A percentile compares a stretch with the other conserved stretches of the same genome.
Evolutionary conservation across 768 basidiomycete species (phyloP).

Genomic region (Naganishia antarctica): DNA sequence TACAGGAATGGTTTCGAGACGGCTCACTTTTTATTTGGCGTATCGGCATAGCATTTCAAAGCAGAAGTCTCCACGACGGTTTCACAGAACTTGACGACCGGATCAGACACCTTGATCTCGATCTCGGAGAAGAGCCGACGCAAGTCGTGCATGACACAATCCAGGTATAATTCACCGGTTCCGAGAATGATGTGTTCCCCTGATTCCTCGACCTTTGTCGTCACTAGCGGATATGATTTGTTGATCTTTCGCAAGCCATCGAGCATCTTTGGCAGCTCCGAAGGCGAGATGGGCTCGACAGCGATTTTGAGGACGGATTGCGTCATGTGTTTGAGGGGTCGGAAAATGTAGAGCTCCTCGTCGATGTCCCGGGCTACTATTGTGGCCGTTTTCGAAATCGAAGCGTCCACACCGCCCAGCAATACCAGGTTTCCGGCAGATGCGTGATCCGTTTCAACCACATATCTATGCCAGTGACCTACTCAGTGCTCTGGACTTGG

Average conservation of each 20-base stretch:
- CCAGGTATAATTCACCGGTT: constrained; percentile 93
- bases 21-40: constrained; percentile 71
- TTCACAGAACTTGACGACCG: constrained; percentile 96
- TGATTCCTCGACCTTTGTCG: constrained; percentile 95
- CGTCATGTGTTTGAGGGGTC: constrained; percentile 92
- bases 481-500: not conserved
- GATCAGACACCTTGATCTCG: constrained; percentile 99
- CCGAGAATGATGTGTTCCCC: constrained; percentile 96
- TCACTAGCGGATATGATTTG: constrained; percentile 90
- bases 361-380: constrained; percentile 60
- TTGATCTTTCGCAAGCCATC: constrained; percentile 94
- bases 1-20: constrained; percentile 56
- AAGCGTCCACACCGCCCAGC: constrained; percentile 85
- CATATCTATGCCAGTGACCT: constrained; percentile 60
- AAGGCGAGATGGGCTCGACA: constrained; percentile 95
- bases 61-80: constrained; percentile 97
- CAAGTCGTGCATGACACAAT: constrained; percentile 94
- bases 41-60: constrained; percentile 97
- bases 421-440: constrained; percentile 89
- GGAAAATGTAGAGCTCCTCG: constrained; percentile 87
- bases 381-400: constrained; percentile 92
- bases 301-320: constrained; percentile 96
- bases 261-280: constrained; percentile 97
- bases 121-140: constrained; percentile 90
- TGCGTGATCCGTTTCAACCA: constrained; percentile 79